Percentiles rank a stretch among this genome's conserved stretches.
These are phyloP conservation scores for Cyclotella atomus DNA, from an alignment of 108 stramenopile species.

Conservation along the genomic window DNA sequence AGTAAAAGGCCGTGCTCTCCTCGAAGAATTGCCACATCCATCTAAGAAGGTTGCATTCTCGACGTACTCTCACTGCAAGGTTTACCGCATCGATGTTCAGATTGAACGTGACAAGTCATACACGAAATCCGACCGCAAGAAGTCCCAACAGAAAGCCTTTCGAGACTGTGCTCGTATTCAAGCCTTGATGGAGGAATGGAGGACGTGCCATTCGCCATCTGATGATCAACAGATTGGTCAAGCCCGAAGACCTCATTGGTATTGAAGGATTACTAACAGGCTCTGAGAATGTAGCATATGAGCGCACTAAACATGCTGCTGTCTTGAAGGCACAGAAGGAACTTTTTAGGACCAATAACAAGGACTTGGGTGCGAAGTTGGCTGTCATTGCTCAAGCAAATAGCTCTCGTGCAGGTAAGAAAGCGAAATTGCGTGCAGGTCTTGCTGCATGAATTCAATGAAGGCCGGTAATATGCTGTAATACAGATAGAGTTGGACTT, in stretches of 20 bases:
- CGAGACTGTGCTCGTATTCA: not conserved
- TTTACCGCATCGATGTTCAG: not conserved
- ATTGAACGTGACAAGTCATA: not conserved
- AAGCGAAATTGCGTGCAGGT: not conserved
- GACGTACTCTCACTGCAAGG: not conserved
- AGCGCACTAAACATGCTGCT: not conserved
- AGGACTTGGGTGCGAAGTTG: not conserved
- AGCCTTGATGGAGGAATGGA: not conserved
- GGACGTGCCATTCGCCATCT: not conserved
- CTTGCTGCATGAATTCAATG: not conserved
- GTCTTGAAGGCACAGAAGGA: not conserved
- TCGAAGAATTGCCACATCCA: not conserved
- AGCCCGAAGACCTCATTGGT: not conserved
- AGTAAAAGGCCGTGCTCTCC: not conserved
- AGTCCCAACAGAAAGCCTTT: not conserved
- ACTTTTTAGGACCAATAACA: not conserved
- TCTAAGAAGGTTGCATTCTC: not conserved
- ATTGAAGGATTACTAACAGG: not conserved
- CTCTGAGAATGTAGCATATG: not conserved
- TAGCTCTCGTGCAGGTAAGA: not conserved
- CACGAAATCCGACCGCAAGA: not conserved
- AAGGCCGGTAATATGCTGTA: not conserved
- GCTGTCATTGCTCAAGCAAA: not conserved
- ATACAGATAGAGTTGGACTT: no score
- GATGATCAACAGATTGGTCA: not conserved